Evolutionary conservation across 2,329 filamentous ascomycete species (phyloP), one percentile per base, ranked within the genome.

Genomic region (Colletotrichum sp.): DNA sequence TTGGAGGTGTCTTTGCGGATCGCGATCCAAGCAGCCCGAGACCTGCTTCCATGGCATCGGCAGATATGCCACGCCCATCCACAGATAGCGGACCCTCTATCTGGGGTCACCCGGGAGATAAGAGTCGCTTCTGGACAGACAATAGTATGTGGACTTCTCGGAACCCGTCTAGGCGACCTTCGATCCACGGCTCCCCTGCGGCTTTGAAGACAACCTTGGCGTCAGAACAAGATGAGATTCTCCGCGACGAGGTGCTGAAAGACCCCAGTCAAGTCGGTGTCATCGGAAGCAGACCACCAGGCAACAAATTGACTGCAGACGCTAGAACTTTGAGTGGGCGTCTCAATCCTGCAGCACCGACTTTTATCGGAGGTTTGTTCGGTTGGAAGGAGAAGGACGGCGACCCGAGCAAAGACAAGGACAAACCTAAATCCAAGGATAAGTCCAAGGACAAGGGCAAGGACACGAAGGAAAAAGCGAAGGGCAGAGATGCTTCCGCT

Each of bases 341-440:
- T 80, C 89, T 99, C 32, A 99, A 99, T 80, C 97, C 97, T 9
- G 92, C 95, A 8, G 97, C 96, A 1, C 96, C 96, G 10, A 95
- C 94, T 1, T 99, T 99, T 82, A 96, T 94, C 84, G 93, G 90
- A 12, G 90, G 93, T 48, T 91, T 97, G 74, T 91, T 92, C 79
- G 87, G 89, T 6, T 83, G 82, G 34, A 87, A 86, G 77, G 79
- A 81, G 18, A 85, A 79, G 77, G 84, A 77, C 82, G 85, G 84
- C 67, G 82, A 84, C 36, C 63, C 72, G 10, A 78, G 77, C 69
- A 81, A 81, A 24, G 81, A 82, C 34, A 83, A 83, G 72, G 82
- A 82, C 26, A 83, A 85, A 78, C 80, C 82, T 24, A 82, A 81
- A 75, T 83, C 86, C 5, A 86, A 85, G 71, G 81, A 84, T 34